A percentile compares a stretch with the other conserved stretches of the same genome.
phyloP scores from a whole-genome alignment of 2,329 filamentous ascomycete genomes.

The Nigrograna mackinnonii region DNA sequence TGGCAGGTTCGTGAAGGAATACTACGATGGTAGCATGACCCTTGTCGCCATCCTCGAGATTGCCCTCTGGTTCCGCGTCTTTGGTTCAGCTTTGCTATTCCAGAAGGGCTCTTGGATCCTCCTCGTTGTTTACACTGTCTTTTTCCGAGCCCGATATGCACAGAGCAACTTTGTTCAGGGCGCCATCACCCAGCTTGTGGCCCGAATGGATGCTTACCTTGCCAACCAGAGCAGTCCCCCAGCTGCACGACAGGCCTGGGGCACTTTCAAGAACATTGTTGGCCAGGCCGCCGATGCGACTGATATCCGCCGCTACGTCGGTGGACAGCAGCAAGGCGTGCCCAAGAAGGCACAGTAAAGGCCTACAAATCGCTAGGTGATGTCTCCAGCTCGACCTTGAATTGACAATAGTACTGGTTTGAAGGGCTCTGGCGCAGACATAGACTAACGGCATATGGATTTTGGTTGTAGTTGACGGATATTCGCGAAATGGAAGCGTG shows the following conservation, averaged over 20 bases:
- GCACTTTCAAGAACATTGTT: conserved; percentile 71
- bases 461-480: no score
- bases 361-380: no score
- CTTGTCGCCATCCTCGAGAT: conserved; percentile 90
- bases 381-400: no score
- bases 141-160: conserved; percentile 85
- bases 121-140: conserved; percentile 81
- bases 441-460: no score
- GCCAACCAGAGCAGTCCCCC: conserved; percentile 88
- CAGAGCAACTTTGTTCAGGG: conserved; percentile 94
- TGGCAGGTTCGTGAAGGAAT: conserved; percentile 93
- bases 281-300: conserved; percentile 79
- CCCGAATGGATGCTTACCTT: conserved; percentile 78
- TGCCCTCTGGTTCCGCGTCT: conserved; percentile 78
- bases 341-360: conserved; percentile 68
- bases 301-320: conserved; percentile 74
- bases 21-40: conserved; percentile 96
- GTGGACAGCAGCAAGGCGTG: conserved; percentile 54
- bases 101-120: conserved; percentile 90
- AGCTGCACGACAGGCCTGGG: conserved; percentile 78
- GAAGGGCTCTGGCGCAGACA: no score
- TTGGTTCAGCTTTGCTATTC: conserved; percentile 83
- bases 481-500: no score
- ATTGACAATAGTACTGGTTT: no score
- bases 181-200: conserved; percentile 72